phyloP scores from a whole-genome alignment of 169 alveolate species.

The Cryptosporidium sp. region DNA sequence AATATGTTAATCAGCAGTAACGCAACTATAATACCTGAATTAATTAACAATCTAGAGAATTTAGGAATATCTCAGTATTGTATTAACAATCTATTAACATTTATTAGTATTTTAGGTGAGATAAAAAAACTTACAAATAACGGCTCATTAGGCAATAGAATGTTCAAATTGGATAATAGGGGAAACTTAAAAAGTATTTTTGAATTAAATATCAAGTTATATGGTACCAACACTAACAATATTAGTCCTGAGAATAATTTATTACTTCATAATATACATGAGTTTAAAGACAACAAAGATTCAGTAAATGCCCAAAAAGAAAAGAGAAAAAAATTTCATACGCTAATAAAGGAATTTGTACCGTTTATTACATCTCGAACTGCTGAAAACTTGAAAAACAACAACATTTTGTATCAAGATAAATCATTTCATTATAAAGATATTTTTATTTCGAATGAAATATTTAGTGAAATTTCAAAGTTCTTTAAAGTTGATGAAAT shows the following conservation, averaged over 20 bases:
- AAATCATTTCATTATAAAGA: conserved; percentile 77
- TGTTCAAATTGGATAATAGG: conserved; percentile 43
- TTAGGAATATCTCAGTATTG: conserved; percentile 10
- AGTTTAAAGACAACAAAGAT: not conserved
- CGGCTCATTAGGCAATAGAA: not conserved
- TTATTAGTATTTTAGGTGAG: conserved; percentile 37
- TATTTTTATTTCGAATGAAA: conserved; percentile 77
- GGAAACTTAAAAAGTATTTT: conserved; percentile 20
- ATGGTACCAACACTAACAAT: not conserved
- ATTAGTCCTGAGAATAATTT: not conserved
- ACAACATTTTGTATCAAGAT: conserved; percentile 76
- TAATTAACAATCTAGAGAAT: not conserved
- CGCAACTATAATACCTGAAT: conserved; percentile 5
- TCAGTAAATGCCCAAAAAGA: conserved; percentile 70
- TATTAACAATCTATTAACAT: conserved; percentile 16
- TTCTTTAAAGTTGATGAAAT: conserved; percentile 22
- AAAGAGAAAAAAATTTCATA: conserved; percentile 79
- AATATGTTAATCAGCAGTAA: not conserved
- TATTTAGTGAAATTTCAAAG: conserved; percentile 27
- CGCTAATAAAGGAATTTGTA: conserved; percentile 77
- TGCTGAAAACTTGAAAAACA: not conserved
- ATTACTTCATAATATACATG: not conserved
- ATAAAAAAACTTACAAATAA: conserved; percentile 48
- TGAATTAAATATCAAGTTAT: conserved; percentile 7
- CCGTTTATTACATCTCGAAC: conserved; percentile 81